These are phyloP conservation scores for Eucalyptus urophylla DNA, from an alignment of 345 rosid species.

Conservation along the genomic window DNA sequence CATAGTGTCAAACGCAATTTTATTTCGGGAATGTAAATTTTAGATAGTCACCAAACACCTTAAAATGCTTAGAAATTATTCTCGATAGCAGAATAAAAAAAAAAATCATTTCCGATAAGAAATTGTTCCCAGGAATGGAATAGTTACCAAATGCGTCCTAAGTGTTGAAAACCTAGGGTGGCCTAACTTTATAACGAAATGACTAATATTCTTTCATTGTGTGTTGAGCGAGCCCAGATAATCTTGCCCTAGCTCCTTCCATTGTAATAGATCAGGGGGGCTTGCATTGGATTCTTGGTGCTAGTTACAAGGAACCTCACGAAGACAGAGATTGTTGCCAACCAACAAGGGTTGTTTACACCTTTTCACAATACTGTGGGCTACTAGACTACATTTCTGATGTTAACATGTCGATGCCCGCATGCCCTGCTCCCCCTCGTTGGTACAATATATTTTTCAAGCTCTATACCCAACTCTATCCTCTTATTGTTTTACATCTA, in stretches of 20 bases:
- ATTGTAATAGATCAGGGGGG: neutral
- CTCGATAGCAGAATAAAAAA: accelerated
- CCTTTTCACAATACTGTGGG: no score
- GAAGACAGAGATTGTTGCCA: no score
- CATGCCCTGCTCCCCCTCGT: no score
- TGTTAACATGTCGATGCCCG: no score
- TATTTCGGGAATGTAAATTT: accelerated
- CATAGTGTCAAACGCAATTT: accelerated
- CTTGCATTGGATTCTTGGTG: no score
- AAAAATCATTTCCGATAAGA: accelerated
- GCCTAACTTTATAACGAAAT: neutral
- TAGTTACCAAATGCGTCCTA: accelerated
- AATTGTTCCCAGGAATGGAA: accelerated
- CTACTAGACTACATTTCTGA: no score
- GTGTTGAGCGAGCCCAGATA: neutral
- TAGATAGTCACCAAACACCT: accelerated
- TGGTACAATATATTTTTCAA: no score
- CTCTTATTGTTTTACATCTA: no score
- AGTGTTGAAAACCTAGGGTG: neutral
- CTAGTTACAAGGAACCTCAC: no score
- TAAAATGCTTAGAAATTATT: no score
- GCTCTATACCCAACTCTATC: no score
- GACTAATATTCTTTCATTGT: neutral
- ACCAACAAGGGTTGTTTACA: no score
- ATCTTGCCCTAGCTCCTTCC: neutral